Conservation (phyloP, 495 filamentous ascomycete species). For the Tuber calosporum region DNA sequence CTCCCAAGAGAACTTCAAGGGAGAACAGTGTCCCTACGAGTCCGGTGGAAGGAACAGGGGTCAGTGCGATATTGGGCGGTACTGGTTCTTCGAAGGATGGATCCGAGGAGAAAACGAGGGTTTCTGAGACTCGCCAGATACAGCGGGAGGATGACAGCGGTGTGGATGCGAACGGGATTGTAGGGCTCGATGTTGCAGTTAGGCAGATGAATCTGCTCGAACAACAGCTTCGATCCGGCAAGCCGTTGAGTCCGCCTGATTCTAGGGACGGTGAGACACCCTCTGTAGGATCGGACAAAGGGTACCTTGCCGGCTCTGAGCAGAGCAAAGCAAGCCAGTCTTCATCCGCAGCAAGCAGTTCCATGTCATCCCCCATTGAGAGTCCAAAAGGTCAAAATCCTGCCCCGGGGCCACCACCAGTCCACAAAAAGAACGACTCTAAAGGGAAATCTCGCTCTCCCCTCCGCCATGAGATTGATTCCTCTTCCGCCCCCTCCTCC, state of each 20-base stretch:
- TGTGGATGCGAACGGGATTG: slow-evolving; percentile 24
- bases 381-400: slow-evolving; percentile 20
- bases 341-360: slow-evolving; percentile 13
- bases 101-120: slow-evolving; percentile 22
- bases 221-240: slow-evolving; percentile 28
- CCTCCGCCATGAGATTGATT: slow-evolving; percentile 34
- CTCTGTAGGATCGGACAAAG: slow-evolving; percentile 22
- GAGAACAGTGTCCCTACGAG: slow-evolving; percentile 16
- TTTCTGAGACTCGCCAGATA: slow-evolving; percentile 15
- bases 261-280: slow-evolving; percentile 37
- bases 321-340: slow-evolving; percentile 25
- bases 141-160: slow-evolving; percentile 4
- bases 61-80: slow-evolving; percentile 26
- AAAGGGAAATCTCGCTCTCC: slow-evolving; percentile 39
- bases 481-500: slow-evolving; percentile 7
- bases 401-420: slow-evolving; percentile 6
- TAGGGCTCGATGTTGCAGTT: slow-evolving; percentile 38
- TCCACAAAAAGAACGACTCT: slow-evolving; percentile 9
- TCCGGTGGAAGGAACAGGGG: slow-evolving; percentile 29
- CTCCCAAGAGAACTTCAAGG: slow-evolving; percentile 12
- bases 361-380: slow-evolving; percentile 16
- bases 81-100: slow-evolving; percentile 16
- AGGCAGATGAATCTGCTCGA: slow-evolving; percentile 38
- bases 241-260: slow-evolving; percentile 36
- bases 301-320: slow-evolving; percentile 27